A percentile compares a stretch with the other conserved stretches of the same genome.
Conservation (phyloP, 208 protist genomes). For the Trichomonas gallinae region DNA sequence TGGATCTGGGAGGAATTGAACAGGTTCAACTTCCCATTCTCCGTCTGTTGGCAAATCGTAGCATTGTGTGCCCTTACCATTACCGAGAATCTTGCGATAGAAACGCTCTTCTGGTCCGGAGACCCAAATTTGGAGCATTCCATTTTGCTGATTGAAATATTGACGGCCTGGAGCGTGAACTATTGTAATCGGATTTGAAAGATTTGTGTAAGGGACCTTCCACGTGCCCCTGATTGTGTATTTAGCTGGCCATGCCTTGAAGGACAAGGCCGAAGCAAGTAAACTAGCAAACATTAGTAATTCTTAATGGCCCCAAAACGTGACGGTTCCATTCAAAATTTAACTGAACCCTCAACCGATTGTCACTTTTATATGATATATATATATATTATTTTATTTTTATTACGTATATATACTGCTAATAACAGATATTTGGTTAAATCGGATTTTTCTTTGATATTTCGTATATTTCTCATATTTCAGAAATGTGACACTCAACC, state of each 20-base stretch:
- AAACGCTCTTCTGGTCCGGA: neutral
- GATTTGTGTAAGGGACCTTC: neutral
- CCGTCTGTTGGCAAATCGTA: neutral
- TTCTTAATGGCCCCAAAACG: neutral
- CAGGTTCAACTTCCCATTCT: neutral
- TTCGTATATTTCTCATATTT: too few species aligned
- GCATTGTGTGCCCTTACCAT: neutral
- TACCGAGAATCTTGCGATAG: neutral
- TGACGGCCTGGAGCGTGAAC: neutral
- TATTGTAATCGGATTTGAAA: slow-evolving; percentile 4
- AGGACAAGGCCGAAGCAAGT: neutral
- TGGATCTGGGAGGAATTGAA: neutral
- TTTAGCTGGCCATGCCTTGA: neutral
- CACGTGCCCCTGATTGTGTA: neutral
- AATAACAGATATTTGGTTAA: too few species aligned
- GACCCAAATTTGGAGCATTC: neutral
- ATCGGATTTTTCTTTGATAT: too few species aligned
- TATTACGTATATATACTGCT: too few species aligned
- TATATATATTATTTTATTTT: too few species aligned
- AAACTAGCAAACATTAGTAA: neutral
- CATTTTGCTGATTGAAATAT: neutral
- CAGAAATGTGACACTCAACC: too few species aligned
- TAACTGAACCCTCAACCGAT: neutral
- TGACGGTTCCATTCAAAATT: neutral
- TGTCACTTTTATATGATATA: neutral